Base-by-base conservation (phyloP, 345 rosid genomes). In the Streptanthus diversifolius region DNA sequence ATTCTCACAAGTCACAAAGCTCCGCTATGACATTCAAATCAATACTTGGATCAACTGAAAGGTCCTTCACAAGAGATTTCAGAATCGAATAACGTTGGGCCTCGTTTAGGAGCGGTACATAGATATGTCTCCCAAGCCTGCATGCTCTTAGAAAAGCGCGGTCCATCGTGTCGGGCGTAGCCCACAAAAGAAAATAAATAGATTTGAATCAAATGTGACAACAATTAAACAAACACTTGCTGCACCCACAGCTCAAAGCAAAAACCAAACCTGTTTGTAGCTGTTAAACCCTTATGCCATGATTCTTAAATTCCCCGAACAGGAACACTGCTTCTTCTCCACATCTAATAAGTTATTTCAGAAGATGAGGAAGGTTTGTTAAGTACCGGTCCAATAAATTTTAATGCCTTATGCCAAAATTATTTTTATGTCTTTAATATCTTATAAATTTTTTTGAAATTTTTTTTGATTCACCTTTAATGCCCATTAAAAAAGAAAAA, bases 61-160 rank as follows among this genome's bases (percentile, higher is more conserved):
- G 80, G 51, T 81, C 81, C 76, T 79, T 85, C 3, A 83, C 80
- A 12, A 85, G 83, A 32, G 97, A 86, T 63, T 85, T 80, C 43
- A 91, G 71, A 69, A 91, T 91, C 76, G 81, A 73, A n/a, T 82
- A 84, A 3, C 93, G 91, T 64, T 86, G 91, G 27, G 75, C 83
- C 13, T 85, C 48, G 24, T 75, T 84, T 29, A 96, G 97, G 44
- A 91, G 83, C 30, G 88, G 83, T 24, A 87, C 90, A 51, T 81
- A 82, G 25, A 87, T 86, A 60, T 80, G 90, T 76, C 83, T 85
- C 44, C 93, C 93, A 53, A 91, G 86, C 81, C 97, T 82, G 64
- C 97, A 93, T 5, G 96, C 86, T 54, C 97, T 85, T 52, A 80
- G 52, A 45, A 89, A 52, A 12, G 96, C 97, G 39, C 76, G 84